Evolutionary conservation across 2,329 filamentous ascomycete genomes (phyloP), one percentile per base, ranked within the genome.

Genomic region (Pseudogymnoascus sp.): DNA sequence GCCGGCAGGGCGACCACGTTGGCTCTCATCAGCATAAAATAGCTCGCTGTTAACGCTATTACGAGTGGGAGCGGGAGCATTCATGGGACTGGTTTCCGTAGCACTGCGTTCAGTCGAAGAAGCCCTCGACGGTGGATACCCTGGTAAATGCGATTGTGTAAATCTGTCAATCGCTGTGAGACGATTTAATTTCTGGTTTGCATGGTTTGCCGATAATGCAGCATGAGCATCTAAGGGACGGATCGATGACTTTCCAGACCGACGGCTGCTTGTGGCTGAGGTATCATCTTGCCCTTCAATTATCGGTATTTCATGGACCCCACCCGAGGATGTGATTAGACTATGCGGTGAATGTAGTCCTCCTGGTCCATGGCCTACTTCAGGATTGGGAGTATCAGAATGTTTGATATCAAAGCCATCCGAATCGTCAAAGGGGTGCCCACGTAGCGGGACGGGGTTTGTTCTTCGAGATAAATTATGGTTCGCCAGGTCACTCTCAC

Each of bases 61-160:
- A 66, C 86, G 83, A 4, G 82, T 82, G 39, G 84, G 82, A 5
- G 82, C 84, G 27, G 21, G 21, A 21, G 21, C 21, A 67, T 76
- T 83, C 65, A 85, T 76, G 4, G 80, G 78, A 64, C 78, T 87
- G 5, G 82, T 75, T 71, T 84, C 82, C 13, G 82, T 79, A 12
- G 78, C 81, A 59, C 81, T 80, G 25, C 80, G 79, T 55, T 86
- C 84, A 60, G 82, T 73, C 1, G 84, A 87, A 1, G 84, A 86
- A 5, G 82, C 82, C 63, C 82, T 77, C 10, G 85, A 86, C 12
- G 72, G 36, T 70, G 73, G 62, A 74, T 78, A 68, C 72, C 77
- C 60, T 69, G 78, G 77, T 27, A 80, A 68, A 67, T 78, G 76
- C 60, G 75, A 76, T 63, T 78, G 74, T 48, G 72, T 75, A 35